Conservation (phyloP, 257 asterid species). For the Buddleja alternifolia region DNA sequence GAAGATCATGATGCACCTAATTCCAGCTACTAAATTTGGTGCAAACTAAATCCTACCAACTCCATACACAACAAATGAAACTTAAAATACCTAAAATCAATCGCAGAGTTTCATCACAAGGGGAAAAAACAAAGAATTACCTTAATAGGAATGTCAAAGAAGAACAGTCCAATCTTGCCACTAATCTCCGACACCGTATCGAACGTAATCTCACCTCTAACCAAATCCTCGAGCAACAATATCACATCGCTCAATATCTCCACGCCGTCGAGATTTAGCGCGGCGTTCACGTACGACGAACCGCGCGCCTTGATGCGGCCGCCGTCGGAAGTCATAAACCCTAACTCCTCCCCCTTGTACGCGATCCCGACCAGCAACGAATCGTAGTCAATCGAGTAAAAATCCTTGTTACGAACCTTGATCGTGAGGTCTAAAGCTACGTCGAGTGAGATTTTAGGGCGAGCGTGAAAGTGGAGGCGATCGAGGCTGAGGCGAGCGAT, state of each 20-base stretch:
- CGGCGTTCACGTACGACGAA: slow-evolving; percentile 64
- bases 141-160: slow-evolving; percentile 67
- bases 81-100: too few species aligned
- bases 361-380: slow-evolving; percentile 53
- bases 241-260: slow-evolving; percentile 55
- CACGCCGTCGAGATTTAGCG: slow-evolving; percentile 60
- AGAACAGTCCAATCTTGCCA: slow-evolving; percentile 66
- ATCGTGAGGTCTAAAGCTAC: slow-evolving; percentile 62
- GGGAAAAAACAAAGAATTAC: slow-evolving; percentile 32
- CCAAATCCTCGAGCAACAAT: slow-evolving; percentile 66
- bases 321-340: slow-evolving; percentile 51
- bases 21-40: too few species aligned
- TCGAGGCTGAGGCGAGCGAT: slow-evolving; percentile 59
- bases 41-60: too few species aligned
- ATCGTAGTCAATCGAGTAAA: slow-evolving; percentile 65
- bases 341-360: slow-evolving; percentile 73
- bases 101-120: too few species aligned
- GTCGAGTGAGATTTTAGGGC: slow-evolving; percentile 59
- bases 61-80: too few species aligned
- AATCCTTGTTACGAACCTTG: slow-evolving; percentile 67
- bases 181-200: slow-evolving; percentile 63
- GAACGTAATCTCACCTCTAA: slow-evolving; percentile 59
- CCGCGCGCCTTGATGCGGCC: slow-evolving; percentile 70
- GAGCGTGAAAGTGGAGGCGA: slow-evolving; percentile 48
- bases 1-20: too few species aligned